These are phyloP conservation scores for Rhodotorula diobovata DNA, from an alignment of 768 basidiomycete genomes.

Conservation along the genomic window DNA sequence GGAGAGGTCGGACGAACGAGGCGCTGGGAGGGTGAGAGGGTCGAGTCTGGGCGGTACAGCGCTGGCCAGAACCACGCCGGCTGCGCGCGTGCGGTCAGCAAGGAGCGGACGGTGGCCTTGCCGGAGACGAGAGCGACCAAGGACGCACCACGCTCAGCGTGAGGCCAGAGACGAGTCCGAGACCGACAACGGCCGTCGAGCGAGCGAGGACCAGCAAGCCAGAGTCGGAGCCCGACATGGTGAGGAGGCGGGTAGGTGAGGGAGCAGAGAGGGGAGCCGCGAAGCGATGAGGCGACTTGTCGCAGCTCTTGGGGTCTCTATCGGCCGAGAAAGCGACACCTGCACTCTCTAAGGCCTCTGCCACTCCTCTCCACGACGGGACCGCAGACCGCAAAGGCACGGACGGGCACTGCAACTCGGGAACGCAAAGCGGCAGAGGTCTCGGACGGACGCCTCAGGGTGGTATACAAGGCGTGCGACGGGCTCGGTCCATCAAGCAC, in stretches of 20 bases:
- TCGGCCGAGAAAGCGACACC: no score
- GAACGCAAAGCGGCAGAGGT: background rate
- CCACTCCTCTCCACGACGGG: no score
- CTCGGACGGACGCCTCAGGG: no score
- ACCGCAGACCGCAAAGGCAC: no score
- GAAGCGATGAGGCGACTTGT: background rate
- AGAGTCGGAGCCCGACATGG: background rate
- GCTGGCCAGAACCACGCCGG: background rate
- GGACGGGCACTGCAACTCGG: background rate
- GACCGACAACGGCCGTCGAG: background rate
- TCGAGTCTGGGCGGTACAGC: background rate
- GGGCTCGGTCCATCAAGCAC: background rate
- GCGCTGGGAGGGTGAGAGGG: background rate
- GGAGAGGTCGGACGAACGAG: background rate
- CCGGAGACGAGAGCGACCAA: background rate
- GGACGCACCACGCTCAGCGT: background rate
- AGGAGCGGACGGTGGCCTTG: no score
- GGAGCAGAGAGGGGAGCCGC: background rate
- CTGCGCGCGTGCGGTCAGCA: background rate
- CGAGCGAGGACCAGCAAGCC: background rate
- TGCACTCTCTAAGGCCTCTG: no score
- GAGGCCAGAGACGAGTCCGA: background rate
- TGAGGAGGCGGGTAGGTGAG: background rate
- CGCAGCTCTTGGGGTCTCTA: no score
- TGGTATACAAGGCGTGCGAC: background rate